Evolutionary conservation across 495 filamentous ascomycete genomes (phyloP).

Genomic region (Lineolata rhizophorae): DNA sequence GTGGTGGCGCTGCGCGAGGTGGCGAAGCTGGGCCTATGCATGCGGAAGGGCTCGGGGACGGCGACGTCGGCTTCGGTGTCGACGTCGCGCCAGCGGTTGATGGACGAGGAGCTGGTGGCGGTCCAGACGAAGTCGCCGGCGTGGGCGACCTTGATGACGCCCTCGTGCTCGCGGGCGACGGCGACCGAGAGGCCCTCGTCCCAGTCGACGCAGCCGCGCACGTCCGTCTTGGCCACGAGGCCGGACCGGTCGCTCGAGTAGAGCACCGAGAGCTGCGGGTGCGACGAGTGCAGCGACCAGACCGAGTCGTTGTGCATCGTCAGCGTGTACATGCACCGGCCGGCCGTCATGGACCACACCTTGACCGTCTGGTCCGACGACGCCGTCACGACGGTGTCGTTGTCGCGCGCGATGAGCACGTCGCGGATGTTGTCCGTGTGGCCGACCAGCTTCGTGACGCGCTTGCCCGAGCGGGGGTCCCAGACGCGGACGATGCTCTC

Average conservation of each 20-base stretch:
- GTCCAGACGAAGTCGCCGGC: conserved; percentile 78
- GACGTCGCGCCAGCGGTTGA: conserved; percentile 82
- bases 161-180: conserved; percentile 74
- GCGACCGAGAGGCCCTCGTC: conserved; percentile 82
- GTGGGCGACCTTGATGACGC: conserved; percentile 65
- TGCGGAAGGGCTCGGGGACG: conserved; percentile 18
- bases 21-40: conserved; percentile 14
- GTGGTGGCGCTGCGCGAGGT: too few species aligned
- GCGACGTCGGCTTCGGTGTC: conserved; percentile 42
- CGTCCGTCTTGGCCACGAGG: conserved; percentile 83
- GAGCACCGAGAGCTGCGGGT: conserved; percentile 69
- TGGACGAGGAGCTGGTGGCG: conserved; percentile 78
- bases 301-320: conserved; percentile 98
- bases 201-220: conserved; percentile 50
- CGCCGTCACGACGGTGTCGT: conserved; percentile 80
- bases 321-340: conserved; percentile 87
- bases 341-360: conserved; percentile 86
- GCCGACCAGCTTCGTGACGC: conserved; percentile 91
- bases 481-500: conserved; percentile 86
- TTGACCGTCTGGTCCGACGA: conserved; percentile 96
- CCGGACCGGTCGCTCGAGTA: conserved; percentile 88
- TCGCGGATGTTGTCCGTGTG: conserved; percentile 90
- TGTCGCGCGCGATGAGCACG: conserved; percentile 70
- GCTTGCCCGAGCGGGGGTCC: conserved; percentile 76
- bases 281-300: conserved; percentile 82